These are phyloP conservation scores for Kodamaea plutei DNA, from an alignment of 1,139 yeast species.

Conservation along the genomic window DNA sequence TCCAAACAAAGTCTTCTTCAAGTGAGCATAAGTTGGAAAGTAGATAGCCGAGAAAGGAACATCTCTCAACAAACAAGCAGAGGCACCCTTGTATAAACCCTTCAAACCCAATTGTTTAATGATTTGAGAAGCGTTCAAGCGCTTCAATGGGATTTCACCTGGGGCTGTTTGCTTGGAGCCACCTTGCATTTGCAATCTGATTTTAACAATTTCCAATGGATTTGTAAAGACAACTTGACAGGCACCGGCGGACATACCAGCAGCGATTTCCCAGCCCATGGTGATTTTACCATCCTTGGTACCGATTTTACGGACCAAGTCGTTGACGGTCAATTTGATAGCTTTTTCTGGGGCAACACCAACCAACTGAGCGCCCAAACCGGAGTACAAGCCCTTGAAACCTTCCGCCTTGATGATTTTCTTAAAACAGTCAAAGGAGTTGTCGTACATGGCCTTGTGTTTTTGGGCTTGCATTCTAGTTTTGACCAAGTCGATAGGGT, in stretches of 20 bases:
- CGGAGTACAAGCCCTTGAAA: slow-evolving; percentile 83
- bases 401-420: slow-evolving; percentile 81
- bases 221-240: slow-evolving; percentile 96
- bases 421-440: slow-evolving; percentile 80
- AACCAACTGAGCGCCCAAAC: slow-evolving; percentile 87
- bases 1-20: slow-evolving; percentile 76
- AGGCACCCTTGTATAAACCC: slow-evolving; percentile 89
- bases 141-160: slow-evolving; percentile 46
- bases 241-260: slow-evolving; percentile 95
- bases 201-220: slow-evolving; percentile 94
- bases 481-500: slow-evolving; percentile 93
- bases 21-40: slow-evolving; percentile 95
- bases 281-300: slow-evolving; percentile 59
- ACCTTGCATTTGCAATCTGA: slow-evolving; percentile 93
- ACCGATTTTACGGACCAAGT: slow-evolving; percentile 73
- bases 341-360: slow-evolving; percentile 99
- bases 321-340: slow-evolving; percentile 91
- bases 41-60: slow-evolving; percentile 96
- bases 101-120: slow-evolving; percentile 73
- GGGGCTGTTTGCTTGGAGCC: slow-evolving; percentile 45
- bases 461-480: slow-evolving; percentile 98
- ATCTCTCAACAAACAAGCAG: slow-evolving; percentile 90
- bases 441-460: slow-evolving; percentile 65
- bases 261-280: slow-evolving; percentile 68
- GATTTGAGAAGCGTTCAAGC: slow-evolving; percentile 63